phyloP scores from a whole-genome alignment of 441 rosid genomes.

The Croton setiger region DNA sequence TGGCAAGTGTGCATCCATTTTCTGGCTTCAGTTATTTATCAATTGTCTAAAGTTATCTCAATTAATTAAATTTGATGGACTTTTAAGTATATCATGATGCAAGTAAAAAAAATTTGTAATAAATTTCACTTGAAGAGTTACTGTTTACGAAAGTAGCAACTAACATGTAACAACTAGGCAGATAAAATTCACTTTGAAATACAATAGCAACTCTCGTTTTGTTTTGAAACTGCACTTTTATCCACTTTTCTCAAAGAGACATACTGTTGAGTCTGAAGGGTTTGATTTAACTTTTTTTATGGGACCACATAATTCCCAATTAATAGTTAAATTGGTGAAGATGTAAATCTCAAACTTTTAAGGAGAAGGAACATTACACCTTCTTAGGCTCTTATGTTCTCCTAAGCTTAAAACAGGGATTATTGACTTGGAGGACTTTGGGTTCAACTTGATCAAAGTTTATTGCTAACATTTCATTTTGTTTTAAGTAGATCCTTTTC shows the following conservation, averaged over 20 bases:
- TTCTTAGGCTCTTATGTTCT: not conserved
- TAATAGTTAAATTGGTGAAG: not conserved
- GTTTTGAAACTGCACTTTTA: not conserved
- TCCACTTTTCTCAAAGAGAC: not conserved
- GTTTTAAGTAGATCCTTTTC: not conserved
- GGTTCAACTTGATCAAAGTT: not conserved
- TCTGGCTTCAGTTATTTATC: not conserved
- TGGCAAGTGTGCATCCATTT: not conserved
- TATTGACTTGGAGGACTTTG: not conserved
- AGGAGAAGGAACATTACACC: not conserved
- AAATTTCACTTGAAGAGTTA: not conserved
- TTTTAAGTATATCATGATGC: not conserved
- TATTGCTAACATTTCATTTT: not conserved
- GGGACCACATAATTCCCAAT: not conserved
- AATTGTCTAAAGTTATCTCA: not conserved
- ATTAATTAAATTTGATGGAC: not conserved
- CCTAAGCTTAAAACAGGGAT: not conserved
- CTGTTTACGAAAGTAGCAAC: not conserved
- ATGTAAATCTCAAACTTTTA: not conserved
- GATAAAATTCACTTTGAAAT: not conserved
- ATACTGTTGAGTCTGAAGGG: no score
- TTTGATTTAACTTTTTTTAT: no score
- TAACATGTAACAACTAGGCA: not conserved
- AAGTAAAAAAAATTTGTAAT: not conserved
- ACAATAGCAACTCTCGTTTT: not conserved